These are phyloP conservation scores for Cyberlindnera maclurae DNA, from an alignment of 805 yeast genomes.

Conservation along the genomic window DNA sequence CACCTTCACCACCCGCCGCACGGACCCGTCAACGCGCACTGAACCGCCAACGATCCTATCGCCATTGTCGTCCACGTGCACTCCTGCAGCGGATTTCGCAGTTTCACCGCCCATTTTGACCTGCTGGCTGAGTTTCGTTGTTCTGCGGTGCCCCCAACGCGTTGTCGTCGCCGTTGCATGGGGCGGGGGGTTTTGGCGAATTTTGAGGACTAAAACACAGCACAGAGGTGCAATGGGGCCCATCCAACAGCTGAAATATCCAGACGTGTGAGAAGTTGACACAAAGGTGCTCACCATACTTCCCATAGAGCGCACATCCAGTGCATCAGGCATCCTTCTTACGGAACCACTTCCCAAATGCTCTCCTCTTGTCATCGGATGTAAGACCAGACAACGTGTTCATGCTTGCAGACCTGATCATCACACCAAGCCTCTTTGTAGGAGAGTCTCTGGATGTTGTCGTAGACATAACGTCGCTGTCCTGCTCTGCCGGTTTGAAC, in stretches of 20 bases:
- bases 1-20: conserved; percentile 16
- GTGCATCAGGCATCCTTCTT: too few species aligned
- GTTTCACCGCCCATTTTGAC: conserved; percentile 1
- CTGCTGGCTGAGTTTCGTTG: neutral
- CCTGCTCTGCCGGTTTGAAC: conserved; percentile 2
- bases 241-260: too few species aligned
- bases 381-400: conserved; percentile 17
- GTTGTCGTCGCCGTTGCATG: neutral
- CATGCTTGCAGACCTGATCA: conserved; percentile 26
- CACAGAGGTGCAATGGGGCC: too few species aligned
- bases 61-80: conserved; percentile 7
- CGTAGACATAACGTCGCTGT: neutral
- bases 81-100: conserved; percentile 3
- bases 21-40: conserved; percentile 21
- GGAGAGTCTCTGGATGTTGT: conserved; percentile 9
- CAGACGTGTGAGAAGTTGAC: too few species aligned
- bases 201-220: neutral
- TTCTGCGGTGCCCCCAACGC: too few species aligned
- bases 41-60: conserved; percentile 20
- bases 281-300: too few species aligned
- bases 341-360: conserved; percentile 11
- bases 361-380: conserved; percentile 3
- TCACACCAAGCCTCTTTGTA: conserved; percentile 15
- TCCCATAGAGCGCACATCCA: too few species aligned
- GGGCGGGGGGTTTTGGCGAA: too few species aligned